These are phyloP conservation scores for Syncephalastrum contaminatum DNA, from an alignment of 371 early-diverging fungal genomes.

Conservation along the genomic window DNA sequence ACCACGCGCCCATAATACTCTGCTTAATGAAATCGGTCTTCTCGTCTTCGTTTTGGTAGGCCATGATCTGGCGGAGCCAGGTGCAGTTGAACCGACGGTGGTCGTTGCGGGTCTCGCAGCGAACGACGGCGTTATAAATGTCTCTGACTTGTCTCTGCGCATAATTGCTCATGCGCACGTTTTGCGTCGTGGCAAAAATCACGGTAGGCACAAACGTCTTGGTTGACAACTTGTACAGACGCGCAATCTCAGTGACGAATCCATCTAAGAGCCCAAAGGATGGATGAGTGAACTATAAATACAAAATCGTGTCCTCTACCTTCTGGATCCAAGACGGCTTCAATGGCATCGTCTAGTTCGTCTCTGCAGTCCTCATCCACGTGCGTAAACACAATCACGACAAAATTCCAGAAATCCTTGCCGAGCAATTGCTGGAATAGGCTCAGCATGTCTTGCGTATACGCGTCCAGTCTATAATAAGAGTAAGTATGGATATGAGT, in stretches of 20 bases:
- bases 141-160: slow-evolving; percentile 55
- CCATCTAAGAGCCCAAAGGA: slow-evolving; percentile 10
- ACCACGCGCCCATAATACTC: slow-evolving; percentile 42
- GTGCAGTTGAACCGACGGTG: slow-evolving; percentile 54
- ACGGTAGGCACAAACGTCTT: slow-evolving; percentile 49
- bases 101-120: slow-evolving; percentile 48
- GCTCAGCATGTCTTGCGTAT: slow-evolving; percentile 59
- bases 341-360: slow-evolving; percentile 57
- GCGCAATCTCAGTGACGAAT: slow-evolving; percentile 29
- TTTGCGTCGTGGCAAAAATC: slow-evolving; percentile 54
- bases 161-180: slow-evolving; percentile 48
- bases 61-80: slow-evolving; percentile 53
- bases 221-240: slow-evolving; percentile 37
- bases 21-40: slow-evolving; percentile 38
- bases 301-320: slow-evolving; percentile 14
- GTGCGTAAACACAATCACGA: slow-evolving; percentile 62
- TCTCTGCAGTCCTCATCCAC: slow-evolving; percentile 60
- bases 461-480: slow-evolving; percentile 54
- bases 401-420: slow-evolving; percentile 62
- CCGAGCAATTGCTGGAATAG: slow-evolving; percentile 59
- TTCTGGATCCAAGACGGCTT: slow-evolving; percentile 50
- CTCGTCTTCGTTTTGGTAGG: slow-evolving; percentile 38
- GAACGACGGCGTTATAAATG: slow-evolving; percentile 52
- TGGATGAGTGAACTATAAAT: not conserved
- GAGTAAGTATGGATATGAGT: not conserved